Evolutionary conservation across 768 basidiomycete genomes (phyloP).

Genomic region (Collybia mongolica): DNA sequence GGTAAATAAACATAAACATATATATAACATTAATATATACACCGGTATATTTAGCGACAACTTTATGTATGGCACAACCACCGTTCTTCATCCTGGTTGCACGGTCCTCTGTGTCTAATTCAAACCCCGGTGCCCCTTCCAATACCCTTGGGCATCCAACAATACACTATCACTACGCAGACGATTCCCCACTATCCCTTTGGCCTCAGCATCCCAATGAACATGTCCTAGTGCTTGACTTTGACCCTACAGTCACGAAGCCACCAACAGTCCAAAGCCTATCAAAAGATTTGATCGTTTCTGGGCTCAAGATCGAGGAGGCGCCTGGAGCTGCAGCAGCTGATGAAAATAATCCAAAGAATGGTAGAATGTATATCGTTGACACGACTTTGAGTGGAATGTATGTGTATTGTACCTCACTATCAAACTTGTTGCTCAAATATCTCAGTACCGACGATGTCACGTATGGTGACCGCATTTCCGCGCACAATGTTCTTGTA

Average conservation of each 20-base stretch:
- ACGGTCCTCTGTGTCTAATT: constrained; percentile 43
- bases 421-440: not conserved
- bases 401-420: constrained; percentile 5
- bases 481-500: constrained; percentile 49
- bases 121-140: constrained; percentile 33
- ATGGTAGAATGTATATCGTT: constrained; percentile 74
- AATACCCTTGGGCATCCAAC: constrained; percentile 62
- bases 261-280: constrained; percentile 51
- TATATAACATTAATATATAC: too few species aligned
- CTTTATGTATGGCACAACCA: constrained; percentile 31
- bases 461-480: constrained; percentile 36
- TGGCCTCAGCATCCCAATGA: constrained; percentile 61
- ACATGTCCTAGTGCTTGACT: constrained; percentile 74
- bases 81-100: constrained; percentile 75
- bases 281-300: constrained; percentile 44
- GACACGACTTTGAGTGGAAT: constrained; percentile 60
- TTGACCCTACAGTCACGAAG: constrained; percentile 42
- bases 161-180: constrained; percentile 81
- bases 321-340: constrained; percentile 66
- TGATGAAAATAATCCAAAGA: constrained; percentile 45
- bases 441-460: constrained; percentile 17
- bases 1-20: too few species aligned
- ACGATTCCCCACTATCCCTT: constrained; percentile 70
- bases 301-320: constrained; percentile 64
- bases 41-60: too few species aligned